These are phyloP conservation scores for Penicillium sp. DNA, from an alignment of 2,329 filamentous ascomycete species.

Conservation along the genomic window DNA sequence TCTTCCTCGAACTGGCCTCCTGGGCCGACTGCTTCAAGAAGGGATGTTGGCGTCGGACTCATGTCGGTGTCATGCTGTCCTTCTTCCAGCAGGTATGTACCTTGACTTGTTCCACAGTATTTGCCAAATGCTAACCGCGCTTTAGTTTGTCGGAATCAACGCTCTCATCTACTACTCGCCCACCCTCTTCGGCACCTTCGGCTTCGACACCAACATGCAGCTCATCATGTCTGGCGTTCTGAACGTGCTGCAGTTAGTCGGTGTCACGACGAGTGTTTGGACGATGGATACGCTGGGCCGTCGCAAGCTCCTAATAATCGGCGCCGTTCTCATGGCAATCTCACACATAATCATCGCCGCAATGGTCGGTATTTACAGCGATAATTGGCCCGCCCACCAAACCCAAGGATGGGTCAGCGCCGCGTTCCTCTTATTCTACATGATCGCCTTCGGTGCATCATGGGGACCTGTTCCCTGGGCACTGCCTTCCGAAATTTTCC, in stretches of 20 bases:
- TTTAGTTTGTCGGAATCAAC: slow-evolving; percentile 56
- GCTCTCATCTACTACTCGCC: slow-evolving; percentile 65
- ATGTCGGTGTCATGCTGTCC: slow-evolving; percentile 57
- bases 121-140: slow-evolving; percentile 9
- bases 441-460: slow-evolving; percentile 64
- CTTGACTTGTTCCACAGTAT: not conserved
- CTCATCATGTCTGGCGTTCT: slow-evolving; percentile 59
- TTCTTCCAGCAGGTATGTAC: slow-evolving; percentile 59
- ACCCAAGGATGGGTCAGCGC: slow-evolving; percentile 61
- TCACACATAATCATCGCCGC: slow-evolving; percentile 57
- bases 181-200: slow-evolving; percentile 60
- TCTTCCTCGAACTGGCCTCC: slow-evolving; percentile 54
- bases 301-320: slow-evolving; percentile 51
- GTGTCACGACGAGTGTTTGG: slow-evolving; percentile 53
- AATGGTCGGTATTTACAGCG: slow-evolving; percentile 57
- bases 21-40: slow-evolving; percentile 57
- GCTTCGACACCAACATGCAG: slow-evolving; percentile 50
- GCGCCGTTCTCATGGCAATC: slow-evolving; percentile 51
- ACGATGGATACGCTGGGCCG: slow-evolving; percentile 56
- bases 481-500: slow-evolving; percentile 65
- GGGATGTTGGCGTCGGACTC: slow-evolving; percentile 56
- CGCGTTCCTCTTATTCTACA: slow-evolving; percentile 65
- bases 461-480: slow-evolving; percentile 59
- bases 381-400: slow-evolving; percentile 56
- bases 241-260: slow-evolving; percentile 56